phyloP scores from a whole-genome alignment of 1,284 basidiomycete genomes.

The Fomitiporia mediterranea region DNA sequence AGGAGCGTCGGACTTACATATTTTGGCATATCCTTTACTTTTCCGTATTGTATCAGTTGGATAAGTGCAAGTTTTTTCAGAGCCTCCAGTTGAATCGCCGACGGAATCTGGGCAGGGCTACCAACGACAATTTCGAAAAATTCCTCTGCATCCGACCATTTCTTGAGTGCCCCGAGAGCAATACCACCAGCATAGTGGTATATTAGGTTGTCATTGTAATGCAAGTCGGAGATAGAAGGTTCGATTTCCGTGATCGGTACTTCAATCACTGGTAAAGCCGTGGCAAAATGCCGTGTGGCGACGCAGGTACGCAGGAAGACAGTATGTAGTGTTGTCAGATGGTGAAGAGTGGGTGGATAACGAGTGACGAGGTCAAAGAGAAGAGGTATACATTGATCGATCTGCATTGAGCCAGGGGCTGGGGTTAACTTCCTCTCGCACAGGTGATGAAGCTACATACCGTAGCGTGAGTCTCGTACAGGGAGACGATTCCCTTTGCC shows the following conservation, averaged over 20 bases:
- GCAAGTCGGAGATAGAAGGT: constrained; percentile 46
- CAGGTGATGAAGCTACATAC: constrained; percentile 25
- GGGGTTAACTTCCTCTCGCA: not conserved
- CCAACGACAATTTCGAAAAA: constrained; percentile 74
- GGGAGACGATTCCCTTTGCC: constrained; percentile 32
- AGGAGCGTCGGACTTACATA: constrained; percentile 55
- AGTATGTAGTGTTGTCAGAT: constrained; percentile 67
- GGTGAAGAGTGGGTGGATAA: constrained; percentile 50
- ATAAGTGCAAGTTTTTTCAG: constrained; percentile 77
- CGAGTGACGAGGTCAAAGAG: constrained; percentile 54
- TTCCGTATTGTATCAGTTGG: constrained; percentile 70
- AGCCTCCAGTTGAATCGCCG: constrained; percentile 78
- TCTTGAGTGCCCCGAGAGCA: constrained; percentile 53
- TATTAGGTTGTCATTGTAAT: constrained; percentile 68
- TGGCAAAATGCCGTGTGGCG: constrained; percentile 44
- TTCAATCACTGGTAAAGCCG: constrained; percentile 52
- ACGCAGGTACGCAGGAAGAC: constrained; percentile 50
- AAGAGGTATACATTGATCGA: constrained; percentile 49
- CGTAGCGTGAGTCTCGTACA: constrained; percentile 19
- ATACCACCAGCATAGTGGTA: constrained; percentile 77
- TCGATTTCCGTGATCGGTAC: constrained; percentile 54
- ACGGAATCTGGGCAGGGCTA: constrained; percentile 59
- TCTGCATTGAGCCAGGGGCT: constrained; percentile 28
- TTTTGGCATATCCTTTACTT: constrained; percentile 56
- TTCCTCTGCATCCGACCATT: constrained; percentile 63